Base-by-base conservation (phyloP, 441 rosid genomes). In the Erodium moschatum region DNA sequence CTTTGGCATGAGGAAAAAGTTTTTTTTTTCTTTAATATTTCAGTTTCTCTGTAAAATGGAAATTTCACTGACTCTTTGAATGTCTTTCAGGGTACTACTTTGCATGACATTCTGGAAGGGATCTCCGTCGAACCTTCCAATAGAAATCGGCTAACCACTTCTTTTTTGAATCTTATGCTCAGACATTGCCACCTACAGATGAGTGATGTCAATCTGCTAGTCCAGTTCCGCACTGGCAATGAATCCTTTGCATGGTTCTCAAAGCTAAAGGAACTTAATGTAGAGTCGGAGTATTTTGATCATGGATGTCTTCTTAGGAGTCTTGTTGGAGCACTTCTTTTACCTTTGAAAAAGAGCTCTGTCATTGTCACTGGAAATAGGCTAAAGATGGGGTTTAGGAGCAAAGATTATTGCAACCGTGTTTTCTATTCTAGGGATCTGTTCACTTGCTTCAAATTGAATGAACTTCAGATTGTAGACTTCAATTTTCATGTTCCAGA, bases 41-140 rank as follows among this genome's bases (percentile, higher is more conserved):
- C 5, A 18, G 19, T 56, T 19, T 56, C 1, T 6, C 27, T 56
- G 63, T 56, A 56, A 56, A 56, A 18, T 19, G 44, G 33, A 16
- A 13, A 52, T 63, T 21, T 52, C 20, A 42, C 62, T 40, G 20
- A 66, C 71, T 38, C 40, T 40, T 73, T 71, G 33, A 62, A 4
- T 67, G 64, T 54, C 35, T 70, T 60, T 66, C 87, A 89, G 97
- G 98, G 97, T 58, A 73, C 81, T 71, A 72, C 81, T 72, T 79
- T 91, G 73, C 98, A 91, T 74, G 87, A 79, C 42, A 76, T 85
- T 70, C 80, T 93, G 79, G 85, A 81, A 73, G 83, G 80, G 74
- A 71, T 91, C 67, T 69, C 84, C 69, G 75, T 46, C 56, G 75
- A 72, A 12, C 70, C 71, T 69, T 69, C 83, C 29, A 75, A 79